Evolutionary conservation across 371 early-diverging fungal species (phyloP).

Genomic region (Mortierella sp.): DNA sequence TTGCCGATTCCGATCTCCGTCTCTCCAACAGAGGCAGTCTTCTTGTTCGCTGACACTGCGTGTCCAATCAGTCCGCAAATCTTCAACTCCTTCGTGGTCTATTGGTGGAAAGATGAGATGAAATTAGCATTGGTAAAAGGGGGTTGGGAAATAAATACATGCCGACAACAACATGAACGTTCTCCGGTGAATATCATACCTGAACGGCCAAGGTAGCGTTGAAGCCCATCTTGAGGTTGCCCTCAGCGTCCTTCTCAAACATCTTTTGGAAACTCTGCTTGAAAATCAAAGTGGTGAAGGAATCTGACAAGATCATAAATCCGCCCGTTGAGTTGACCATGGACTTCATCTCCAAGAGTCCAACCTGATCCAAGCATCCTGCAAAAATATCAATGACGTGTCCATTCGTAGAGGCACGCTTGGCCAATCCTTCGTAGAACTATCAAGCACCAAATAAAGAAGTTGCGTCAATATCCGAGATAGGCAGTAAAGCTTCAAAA

Average conservation of each 20-base stretch:
- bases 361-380: constrained; percentile 96
- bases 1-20: constrained; percentile 98
- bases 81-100: constrained; percentile 94
- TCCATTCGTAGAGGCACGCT: constrained; percentile 89
- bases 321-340: constrained; percentile 97
- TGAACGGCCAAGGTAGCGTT: constrained; percentile 98
- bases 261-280: constrained; percentile 96
- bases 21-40: constrained; percentile 93
- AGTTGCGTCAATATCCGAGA: background rate
- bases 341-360: constrained; percentile 97
- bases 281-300: constrained; percentile 96
- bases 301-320: constrained; percentile 96
- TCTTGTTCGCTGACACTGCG: constrained; percentile 92
- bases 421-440: constrained; percentile 95
- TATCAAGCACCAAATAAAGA: constrained; percentile 30
- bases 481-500: too few species aligned
- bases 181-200: constrained; percentile 54
- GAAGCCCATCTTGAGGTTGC: constrained; percentile 95
- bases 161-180: background rate
- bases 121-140: background rate
- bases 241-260: constrained; percentile 92
- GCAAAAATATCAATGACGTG: constrained; percentile 93
- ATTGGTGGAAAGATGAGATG: constrained; percentile 6
- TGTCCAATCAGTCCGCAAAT: constrained; percentile 98
- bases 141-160: background rate